These are phyloP conservation scores for Starmerella davenportii DNA, from an alignment of 805 yeast species.

Conservation along the genomic window DNA sequence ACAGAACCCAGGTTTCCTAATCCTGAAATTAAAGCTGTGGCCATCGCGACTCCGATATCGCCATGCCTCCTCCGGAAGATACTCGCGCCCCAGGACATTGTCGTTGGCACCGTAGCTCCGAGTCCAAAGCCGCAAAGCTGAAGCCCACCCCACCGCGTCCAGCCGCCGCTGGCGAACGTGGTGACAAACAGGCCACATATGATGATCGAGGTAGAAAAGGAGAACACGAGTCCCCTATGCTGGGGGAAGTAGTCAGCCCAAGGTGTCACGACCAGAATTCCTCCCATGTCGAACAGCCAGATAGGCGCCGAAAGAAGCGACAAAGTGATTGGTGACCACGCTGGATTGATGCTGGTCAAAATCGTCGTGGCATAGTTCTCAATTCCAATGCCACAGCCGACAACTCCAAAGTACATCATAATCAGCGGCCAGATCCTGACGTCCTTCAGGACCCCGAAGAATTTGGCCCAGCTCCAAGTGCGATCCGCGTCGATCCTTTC, in stretches of 20 bases:
- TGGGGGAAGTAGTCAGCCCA: slow-evolving; percentile 52
- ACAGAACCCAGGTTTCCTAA: slow-evolving; percentile 77
- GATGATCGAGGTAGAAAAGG: slow-evolving; percentile 44
- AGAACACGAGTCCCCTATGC: slow-evolving; percentile 45
- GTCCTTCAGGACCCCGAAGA: slow-evolving; percentile 39
- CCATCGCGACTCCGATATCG: slow-evolving; percentile 69
- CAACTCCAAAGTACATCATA: slow-evolving; percentile 83
- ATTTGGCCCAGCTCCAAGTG: slow-evolving; percentile 44
- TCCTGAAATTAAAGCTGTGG: slow-evolving; percentile 70
- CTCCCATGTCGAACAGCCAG: slow-evolving; percentile 70
- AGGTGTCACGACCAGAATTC: slow-evolving; percentile 59
- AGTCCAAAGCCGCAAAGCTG: slow-evolving; percentile 71
- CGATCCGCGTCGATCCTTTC: slow-evolving; percentile 29
- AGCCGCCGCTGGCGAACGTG: slow-evolving; percentile 52
- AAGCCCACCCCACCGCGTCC: slow-evolving; percentile 68
- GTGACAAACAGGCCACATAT: slow-evolving; percentile 59
- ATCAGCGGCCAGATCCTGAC: slow-evolving; percentile 60
- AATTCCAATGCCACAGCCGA: slow-evolving; percentile 76
- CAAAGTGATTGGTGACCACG: slow-evolving; percentile 44
- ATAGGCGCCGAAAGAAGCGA: slow-evolving; percentile 74
- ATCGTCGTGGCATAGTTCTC: slow-evolving; percentile 71
- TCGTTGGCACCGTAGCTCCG: slow-evolving; percentile 80
- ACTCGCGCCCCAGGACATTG: slow-evolving; percentile 70
- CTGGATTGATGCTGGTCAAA: slow-evolving; percentile 45
- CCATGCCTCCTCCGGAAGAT: slow-evolving; percentile 56